Evolutionary conservation across 331 rosid species (phyloP).

Genomic region (Pyrus hybrid): DNA sequence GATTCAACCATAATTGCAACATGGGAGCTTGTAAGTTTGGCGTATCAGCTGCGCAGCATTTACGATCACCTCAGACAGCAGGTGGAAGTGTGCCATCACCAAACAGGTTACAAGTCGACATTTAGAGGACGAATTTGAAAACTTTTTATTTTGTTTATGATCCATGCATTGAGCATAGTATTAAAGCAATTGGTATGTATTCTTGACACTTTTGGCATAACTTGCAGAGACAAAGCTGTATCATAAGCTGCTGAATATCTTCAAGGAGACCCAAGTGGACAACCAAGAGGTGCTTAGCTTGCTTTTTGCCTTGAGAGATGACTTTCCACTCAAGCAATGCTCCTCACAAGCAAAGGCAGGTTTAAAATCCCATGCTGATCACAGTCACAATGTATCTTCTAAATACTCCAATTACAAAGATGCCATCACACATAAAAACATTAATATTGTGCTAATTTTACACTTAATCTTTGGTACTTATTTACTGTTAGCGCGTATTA

Average conservation of each 20-base stretch:
- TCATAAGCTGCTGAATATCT: constrained; percentile 30
- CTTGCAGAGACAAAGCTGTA: constrained; percentile 30
- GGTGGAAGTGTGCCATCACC: constrained; percentile 35
- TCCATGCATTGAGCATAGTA: not conserved
- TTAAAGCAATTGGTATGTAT: not conserved
- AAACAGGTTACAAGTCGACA: constrained; percentile 34
- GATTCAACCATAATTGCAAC: constrained; percentile 49
- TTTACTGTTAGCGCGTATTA: not conserved
- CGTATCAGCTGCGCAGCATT: constrained; percentile 28
- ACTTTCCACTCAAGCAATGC: constrained; percentile 43
- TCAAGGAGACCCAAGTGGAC: constrained; percentile 20
- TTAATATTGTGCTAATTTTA: not conserved
- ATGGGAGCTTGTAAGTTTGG: constrained; percentile 69
- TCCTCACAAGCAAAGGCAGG: constrained; percentile 37
- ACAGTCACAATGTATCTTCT: not conserved
- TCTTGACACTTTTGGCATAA: not conserved
- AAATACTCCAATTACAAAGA: not conserved
- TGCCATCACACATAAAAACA: not conserved
- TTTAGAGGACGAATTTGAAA: not conserved
- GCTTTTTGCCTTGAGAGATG: constrained; percentile 39
- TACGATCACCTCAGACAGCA: constrained; percentile 29
- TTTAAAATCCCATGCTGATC: not conserved
- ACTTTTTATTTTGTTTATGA: too few relatives aligned
- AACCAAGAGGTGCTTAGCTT: constrained; percentile 53
- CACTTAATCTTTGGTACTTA: not conserved